Evolutionary conservation across 2,329 filamentous ascomycete species (phyloP).

Genomic region (Zarea fungicola): DNA sequence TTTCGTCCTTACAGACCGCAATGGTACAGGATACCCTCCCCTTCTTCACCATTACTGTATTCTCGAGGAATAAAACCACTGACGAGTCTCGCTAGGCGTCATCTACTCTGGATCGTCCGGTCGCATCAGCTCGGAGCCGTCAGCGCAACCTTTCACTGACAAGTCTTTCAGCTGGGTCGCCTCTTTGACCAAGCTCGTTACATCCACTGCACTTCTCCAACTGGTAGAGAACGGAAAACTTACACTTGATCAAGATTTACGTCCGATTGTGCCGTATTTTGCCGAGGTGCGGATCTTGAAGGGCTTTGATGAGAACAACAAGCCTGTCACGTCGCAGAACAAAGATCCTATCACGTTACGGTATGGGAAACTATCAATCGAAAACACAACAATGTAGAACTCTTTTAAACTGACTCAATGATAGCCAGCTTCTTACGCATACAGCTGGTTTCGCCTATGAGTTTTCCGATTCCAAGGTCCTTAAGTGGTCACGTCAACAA

Average conservation of each 20-base stretch:
- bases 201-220: slow-evolving; percentile 26
- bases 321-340: slow-evolving; percentile 24
- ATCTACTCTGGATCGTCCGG: slow-evolving; percentile 27
- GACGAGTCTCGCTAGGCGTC: slow-evolving; percentile 16
- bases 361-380: slow-evolving; percentile 12
- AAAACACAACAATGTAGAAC: accelerated
- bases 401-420: background rate
- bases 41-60: background rate
- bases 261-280: slow-evolving; percentile 23
- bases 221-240: slow-evolving; percentile 25
- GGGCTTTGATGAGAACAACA: slow-evolving; percentile 22
- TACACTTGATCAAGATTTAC: slow-evolving; percentile 27
- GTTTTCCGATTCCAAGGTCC: slow-evolving; percentile 25
- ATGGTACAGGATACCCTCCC: slow-evolving; percentile 15
- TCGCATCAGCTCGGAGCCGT: slow-evolving; percentile 19
- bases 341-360: slow-evolving; percentile 25
- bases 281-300: slow-evolving; percentile 21
- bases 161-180: slow-evolving; percentile 27
- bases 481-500: slow-evolving; percentile 26
- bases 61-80: background rate
- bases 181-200: slow-evolving; percentile 33
- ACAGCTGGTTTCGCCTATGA: slow-evolving; percentile 36
- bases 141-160: slow-evolving; percentile 20
- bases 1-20: slow-evolving; percentile 23
- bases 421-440: slow-evolving; percentile 37